Evolutionary conservation across 805 yeast genomes (phyloP).

Genomic region (Sungouiozyma intestinalis): DNA sequence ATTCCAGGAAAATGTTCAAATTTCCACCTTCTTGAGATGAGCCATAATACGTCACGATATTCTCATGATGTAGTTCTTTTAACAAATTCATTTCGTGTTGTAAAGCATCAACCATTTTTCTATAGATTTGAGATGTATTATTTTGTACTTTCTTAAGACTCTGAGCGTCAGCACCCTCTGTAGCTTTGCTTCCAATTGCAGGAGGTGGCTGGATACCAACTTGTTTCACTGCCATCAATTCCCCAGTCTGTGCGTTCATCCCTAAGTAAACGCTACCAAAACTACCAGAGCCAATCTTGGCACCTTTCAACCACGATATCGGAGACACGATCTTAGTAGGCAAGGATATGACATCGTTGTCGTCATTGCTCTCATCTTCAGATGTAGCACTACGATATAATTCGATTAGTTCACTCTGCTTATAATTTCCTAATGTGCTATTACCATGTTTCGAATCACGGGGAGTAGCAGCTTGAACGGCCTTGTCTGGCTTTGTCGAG

Average conservation of each 20-base stretch:
- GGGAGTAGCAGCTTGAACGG: background rate
- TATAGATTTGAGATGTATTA: slow-evolving; percentile 28
- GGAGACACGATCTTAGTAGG: slow-evolving; percentile 42
- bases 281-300: slow-evolving; percentile 87
- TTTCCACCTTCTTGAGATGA: slow-evolving; percentile 63
- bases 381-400: background rate
- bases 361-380: slow-evolving; percentile 10
- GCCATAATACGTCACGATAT: slow-evolving; percentile 87
- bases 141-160: slow-evolving; percentile 12
- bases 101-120: slow-evolving; percentile 64
- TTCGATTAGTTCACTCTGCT: background rate
- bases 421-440: background rate
- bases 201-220: slow-evolving; percentile 44
- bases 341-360: slow-evolving; percentile 30
- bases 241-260: slow-evolving; percentile 86
- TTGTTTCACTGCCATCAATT: slow-evolving; percentile 93
- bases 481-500: slow-evolving; percentile 7
- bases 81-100: slow-evolving; percentile 73
- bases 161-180: slow-evolving; percentile 22
- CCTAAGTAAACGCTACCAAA: slow-evolving; percentile 92
- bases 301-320: slow-evolving; percentile 83
- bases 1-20: slow-evolving; percentile 71
- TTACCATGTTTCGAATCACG: slow-evolving; percentile 5
- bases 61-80: slow-evolving; percentile 75
- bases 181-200: slow-evolving; percentile 11